Evolutionary conservation across 2,329 filamentous ascomycete genomes (phyloP).

Genomic region (Penicillium sp.): DNA sequence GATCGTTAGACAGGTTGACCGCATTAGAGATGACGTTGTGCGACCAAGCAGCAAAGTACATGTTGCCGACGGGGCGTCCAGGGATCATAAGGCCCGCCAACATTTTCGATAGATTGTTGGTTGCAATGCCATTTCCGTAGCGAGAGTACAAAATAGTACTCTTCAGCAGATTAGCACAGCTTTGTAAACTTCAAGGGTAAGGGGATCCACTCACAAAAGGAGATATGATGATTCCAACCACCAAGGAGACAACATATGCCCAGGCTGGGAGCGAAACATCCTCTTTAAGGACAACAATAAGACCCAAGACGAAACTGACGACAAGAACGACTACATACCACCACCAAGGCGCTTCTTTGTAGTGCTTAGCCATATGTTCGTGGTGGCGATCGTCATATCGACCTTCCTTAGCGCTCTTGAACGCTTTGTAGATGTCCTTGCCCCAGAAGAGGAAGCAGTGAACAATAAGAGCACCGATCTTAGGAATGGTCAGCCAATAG

Average conservation of each 20-base stretch:
- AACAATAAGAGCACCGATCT: constrained; percentile 56
- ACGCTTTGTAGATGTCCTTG: constrained; percentile 50
- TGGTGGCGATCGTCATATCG: constrained; percentile 53
- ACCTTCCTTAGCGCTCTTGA: constrained; percentile 46
- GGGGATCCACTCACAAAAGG: constrained; percentile 21
- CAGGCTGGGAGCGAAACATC: constrained; percentile 32
- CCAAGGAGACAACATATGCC: constrained; percentile 31
- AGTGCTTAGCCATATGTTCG: constrained; percentile 51
- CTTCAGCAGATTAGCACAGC: constrained; percentile 26
- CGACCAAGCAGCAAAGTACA: constrained; percentile 60
- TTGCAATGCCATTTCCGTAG: constrained; percentile 16
- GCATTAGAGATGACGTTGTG: constrained; percentile 55
- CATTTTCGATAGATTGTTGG: constrained; percentile 57
- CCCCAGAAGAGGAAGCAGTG: constrained; percentile 58
- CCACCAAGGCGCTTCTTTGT: constrained; percentile 49
- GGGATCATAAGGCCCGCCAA: constrained; percentile 53
- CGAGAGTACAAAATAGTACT: constrained; percentile 37
- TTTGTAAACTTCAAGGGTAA: not conserved
- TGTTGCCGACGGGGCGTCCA: constrained; percentile 53
- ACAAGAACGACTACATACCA: constrained; percentile 32
- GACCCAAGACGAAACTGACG: constrained; percentile 28
- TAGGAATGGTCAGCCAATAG: constrained; percentile 7
- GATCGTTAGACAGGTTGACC: constrained; percentile 52
- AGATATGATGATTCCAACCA: constrained; percentile 28
- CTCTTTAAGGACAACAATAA: constrained; percentile 31